Percentiles rank a stretch among this genome's conserved stretches.
phyloP scores from a whole-genome alignment of 257 asterid genomes.

The Solanum virginianum region DNA sequence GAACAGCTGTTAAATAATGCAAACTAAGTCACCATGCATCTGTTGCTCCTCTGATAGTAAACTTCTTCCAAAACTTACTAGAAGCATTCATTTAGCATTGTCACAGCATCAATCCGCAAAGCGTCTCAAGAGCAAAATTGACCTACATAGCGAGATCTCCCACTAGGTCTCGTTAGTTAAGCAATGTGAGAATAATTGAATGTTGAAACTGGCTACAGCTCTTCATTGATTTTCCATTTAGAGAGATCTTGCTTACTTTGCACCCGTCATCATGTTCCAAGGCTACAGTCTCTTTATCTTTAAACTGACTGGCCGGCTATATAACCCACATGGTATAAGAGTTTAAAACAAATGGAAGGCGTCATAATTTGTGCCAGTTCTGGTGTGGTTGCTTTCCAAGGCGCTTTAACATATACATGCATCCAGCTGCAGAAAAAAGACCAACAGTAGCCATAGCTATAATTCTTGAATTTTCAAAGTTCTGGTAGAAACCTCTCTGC shows the following conservation, averaged over 20 bases:
- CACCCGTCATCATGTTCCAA: not conserved
- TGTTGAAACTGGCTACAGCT: not conserved
- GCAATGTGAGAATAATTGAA: not conserved
- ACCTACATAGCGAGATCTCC: not conserved
- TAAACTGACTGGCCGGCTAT: not conserved
- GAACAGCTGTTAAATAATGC: not conserved
- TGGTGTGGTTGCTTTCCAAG: conserved; percentile 70
- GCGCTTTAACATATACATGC: conserved; percentile 60
- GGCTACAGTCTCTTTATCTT: not conserved
- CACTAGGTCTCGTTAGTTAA: not conserved
- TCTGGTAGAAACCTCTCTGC: conserved; percentile 57
- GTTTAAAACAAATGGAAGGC: not conserved
- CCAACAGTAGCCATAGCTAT: conserved; percentile 40
- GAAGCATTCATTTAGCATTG: not conserved
- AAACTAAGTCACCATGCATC: not conserved
- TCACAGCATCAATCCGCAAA: not conserved
- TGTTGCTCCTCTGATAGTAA: not conserved
- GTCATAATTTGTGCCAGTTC: conserved; percentile 45
- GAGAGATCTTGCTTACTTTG: not conserved
- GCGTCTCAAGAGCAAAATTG: not conserved
- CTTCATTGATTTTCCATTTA: not conserved
- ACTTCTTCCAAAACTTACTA: not conserved
- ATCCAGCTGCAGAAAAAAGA: conserved; percentile 60
- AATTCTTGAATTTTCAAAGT: conserved; percentile 48
- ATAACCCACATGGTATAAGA: not conserved